A percentile compares a stretch with the other conserved stretches of the same genome.
These are phyloP conservation scores for Neocatenulostroma microsporum DNA, from an alignment of 2,329 filamentous ascomycete genomes.

Conservation along the genomic window DNA sequence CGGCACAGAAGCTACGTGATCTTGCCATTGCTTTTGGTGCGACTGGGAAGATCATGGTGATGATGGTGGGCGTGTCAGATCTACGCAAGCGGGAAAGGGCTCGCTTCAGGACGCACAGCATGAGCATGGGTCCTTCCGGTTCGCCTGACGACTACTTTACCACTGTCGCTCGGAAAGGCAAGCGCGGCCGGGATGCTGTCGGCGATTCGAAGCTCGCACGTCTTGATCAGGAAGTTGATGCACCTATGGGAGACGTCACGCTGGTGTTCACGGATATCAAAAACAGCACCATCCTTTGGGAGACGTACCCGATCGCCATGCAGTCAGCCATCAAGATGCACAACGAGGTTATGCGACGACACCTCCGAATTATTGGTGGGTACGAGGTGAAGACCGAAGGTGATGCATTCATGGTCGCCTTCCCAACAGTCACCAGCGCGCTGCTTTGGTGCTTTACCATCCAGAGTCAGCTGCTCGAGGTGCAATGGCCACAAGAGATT, in stretches of 20 bases:
- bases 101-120: conserved; percentile 67
- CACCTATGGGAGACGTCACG: conserved; percentile 80
- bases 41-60: conserved; percentile 94
- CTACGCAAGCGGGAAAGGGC: conserved; percentile 78
- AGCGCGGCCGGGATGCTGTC: conserved; percentile 50
- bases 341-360: conserved; percentile 92
- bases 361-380: conserved; percentile 85
- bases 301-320: conserved; percentile 92
- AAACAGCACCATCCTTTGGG: conserved; percentile 93
- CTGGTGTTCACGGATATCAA: conserved; percentile 99
- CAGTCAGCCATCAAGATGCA: conserved; percentile 93
- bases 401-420: conserved; percentile 98
- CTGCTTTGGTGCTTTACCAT: conserved; percentile 95
- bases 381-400: conserved; percentile 99
- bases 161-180: conserved; percentile 53
- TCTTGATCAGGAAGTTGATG: conserved; percentile 82
- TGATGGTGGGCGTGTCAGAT: conserved; percentile 92
- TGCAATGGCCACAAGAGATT: conserved; percentile 89
- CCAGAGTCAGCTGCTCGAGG: conserved; percentile 77
- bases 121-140: conserved; percentile 73
- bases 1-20: conserved; percentile 88
- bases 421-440: conserved; percentile 89
- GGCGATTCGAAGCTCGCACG: conserved; percentile 80
- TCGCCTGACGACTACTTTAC: conserved; percentile 64
- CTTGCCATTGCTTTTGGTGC: conserved; percentile 93